A percentile compares a stretch with the other conserved stretches of the same genome.
These are phyloP conservation scores for Sugiyamaella lignohabitans DNA, from an alignment of 805 yeast species.

Conservation along the genomic window DNA sequence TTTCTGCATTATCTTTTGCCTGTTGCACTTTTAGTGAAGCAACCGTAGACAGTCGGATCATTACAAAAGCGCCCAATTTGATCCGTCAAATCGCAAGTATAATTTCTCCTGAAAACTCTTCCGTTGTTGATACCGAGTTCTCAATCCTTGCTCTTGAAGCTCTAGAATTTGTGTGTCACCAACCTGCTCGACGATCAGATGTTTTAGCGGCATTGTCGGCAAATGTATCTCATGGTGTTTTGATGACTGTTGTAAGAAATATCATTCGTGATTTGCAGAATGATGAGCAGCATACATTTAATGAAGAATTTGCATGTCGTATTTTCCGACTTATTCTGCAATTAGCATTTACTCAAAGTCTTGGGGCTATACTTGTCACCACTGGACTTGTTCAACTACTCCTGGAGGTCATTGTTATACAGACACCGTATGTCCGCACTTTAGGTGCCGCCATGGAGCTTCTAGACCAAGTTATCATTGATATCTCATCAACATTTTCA, in stretches of 20 bases:
- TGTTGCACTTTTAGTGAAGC: constrained; percentile 52
- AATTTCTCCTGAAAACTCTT: constrained; percentile 51
- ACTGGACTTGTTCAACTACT: constrained; percentile 73
- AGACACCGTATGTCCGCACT: constrained; percentile 48
- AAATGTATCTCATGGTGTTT: constrained; percentile 75
- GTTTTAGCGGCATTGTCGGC: constrained; percentile 74
- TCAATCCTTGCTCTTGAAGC: constrained; percentile 58
- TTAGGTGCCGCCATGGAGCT: constrained; percentile 59
- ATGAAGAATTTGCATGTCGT: constrained; percentile 43
- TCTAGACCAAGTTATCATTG: constrained; percentile 37
- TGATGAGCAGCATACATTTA: no score
- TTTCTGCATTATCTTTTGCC: constrained; percentile 59
- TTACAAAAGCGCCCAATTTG: constrained; percentile 66
- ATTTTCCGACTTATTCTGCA: constrained; percentile 55
- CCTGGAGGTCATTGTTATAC: constrained; percentile 50
- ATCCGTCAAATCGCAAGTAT: constrained; percentile 65
- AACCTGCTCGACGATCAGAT: constrained; percentile 68
- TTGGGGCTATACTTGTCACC: constrained; percentile 44
- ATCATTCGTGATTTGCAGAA: constrained; percentile 47
- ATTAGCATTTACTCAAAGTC: constrained; percentile 40
- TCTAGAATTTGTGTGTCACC: constrained; percentile 60
- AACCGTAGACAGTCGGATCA: constrained; percentile 55
- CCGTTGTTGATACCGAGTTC: constrained; percentile 35
- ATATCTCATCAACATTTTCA: constrained; percentile 41
- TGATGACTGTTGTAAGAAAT: constrained; percentile 64